Conservation (phyloP, 1,284 basidiomycete species). For the Ceratobasidium sp. region DNA sequence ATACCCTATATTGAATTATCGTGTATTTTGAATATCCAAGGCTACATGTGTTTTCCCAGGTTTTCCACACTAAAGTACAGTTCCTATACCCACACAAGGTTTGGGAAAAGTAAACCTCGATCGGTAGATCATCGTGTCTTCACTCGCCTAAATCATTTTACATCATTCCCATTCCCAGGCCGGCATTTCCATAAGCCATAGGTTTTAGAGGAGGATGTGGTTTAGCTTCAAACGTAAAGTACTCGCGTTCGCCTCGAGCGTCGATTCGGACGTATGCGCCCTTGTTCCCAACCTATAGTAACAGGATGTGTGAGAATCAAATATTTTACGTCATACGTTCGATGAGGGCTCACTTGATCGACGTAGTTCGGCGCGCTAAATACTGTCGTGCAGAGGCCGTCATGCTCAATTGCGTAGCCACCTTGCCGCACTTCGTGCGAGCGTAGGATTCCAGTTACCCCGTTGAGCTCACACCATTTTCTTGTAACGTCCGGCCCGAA, state of each 20-base stretch:
- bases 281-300: constrained; percentile 70
- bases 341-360: constrained; percentile 67
- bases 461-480: constrained; percentile 90
- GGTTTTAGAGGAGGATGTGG: constrained; percentile 92
- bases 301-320: background rate
- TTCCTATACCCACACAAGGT: constrained; percentile 32
- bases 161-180: constrained; percentile 56
- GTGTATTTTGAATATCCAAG: constrained; percentile 7
- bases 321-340: background rate
- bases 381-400: constrained; percentile 90
- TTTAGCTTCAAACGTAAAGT: constrained; percentile 84
- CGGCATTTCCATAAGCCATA: constrained; percentile 81
- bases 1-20: constrained; percentile 20
- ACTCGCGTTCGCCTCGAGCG: constrained; percentile 79
- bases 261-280: constrained; percentile 90
- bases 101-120: background rate
- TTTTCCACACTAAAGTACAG: constrained; percentile 36
- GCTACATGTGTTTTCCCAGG: constrained; percentile 28
- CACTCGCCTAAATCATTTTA: constrained; percentile 44
- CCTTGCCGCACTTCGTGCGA: constrained; percentile 98
- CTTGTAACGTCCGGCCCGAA: constrained; percentile 96
- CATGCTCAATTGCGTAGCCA: constrained; percentile 91
- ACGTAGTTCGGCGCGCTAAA: constrained; percentile 84
- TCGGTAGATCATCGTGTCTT: constrained; percentile 2
- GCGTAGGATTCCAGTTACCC: constrained; percentile 90